Evolutionary conservation across 2,329 filamentous ascomycete species (phyloP).

Genomic region (Nemania sp.): DNA sequence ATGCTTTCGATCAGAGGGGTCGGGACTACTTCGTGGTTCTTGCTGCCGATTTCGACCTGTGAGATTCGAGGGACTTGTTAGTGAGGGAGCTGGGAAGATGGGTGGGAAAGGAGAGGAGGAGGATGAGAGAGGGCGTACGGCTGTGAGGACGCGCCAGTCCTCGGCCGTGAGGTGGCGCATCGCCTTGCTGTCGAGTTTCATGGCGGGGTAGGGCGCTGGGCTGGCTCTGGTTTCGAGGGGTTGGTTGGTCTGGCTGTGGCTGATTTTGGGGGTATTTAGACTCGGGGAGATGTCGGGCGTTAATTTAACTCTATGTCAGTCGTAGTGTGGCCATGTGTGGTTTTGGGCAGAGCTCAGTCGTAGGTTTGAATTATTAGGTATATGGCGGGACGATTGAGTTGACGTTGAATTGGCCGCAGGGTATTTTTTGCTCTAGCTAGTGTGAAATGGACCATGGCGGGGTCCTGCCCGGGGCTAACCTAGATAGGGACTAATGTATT

Average conservation of each 20-base stretch:
- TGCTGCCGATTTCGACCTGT: slow-evolving; percentile 89
- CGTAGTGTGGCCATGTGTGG: too few relatives aligned
- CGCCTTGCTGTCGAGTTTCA: slow-evolving; percentile 94
- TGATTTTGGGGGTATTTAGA: neutral
- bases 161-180: slow-evolving; percentile 90
- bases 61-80: slow-evolving; percentile 41
- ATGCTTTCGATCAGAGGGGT: slow-evolving; percentile 85
- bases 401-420: too few relatives aligned
- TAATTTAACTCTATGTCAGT: neutral
- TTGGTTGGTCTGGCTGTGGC: neutral
- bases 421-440: too few relatives aligned
- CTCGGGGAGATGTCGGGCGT: neutral
- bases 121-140: slow-evolving; percentile 59
- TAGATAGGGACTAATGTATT: too few relatives aligned
- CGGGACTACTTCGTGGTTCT: slow-evolving; percentile 96
- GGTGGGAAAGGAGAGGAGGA: slow-evolving; percentile 21
- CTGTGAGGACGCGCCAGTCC: slow-evolving; percentile 93
- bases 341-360: too few relatives aligned
- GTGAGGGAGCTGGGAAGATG: slow-evolving; percentile 32
- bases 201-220: slow-evolving; percentile 45
- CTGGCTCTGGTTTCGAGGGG: neutral
- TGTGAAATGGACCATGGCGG: too few relatives aligned
- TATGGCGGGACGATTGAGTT: neutral
- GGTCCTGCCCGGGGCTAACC: too few relatives aligned
- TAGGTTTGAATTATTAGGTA: neutral